phyloP scores from a whole-genome alignment of 805 yeast genomes.

The Kazachstania bromeliacearum region DNA sequence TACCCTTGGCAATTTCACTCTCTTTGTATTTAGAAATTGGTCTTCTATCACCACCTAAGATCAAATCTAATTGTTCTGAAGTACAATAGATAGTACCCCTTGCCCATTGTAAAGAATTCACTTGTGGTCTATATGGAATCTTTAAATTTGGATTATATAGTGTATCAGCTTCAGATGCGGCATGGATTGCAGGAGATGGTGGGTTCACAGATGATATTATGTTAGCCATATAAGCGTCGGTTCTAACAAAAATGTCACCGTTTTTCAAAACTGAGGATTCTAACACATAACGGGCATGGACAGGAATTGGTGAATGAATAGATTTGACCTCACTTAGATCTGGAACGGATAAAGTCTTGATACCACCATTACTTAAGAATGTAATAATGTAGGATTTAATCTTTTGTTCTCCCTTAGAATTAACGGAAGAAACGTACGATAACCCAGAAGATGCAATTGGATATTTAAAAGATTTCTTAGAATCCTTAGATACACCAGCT shows the following conservation, averaged over 20 bases:
- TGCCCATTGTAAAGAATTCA: conserved; percentile 78
- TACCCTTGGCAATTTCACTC: conserved; percentile 44
- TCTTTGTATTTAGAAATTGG: conserved; percentile 52
- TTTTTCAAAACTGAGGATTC: conserved; percentile 41
- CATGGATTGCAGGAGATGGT: conserved; percentile 30
- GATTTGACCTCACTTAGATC: conserved; percentile 50
- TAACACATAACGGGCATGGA: conserved; percentile 34
- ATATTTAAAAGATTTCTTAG: conserved; percentile 51
- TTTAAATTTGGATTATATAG: conserved; percentile 60
- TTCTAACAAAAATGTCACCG: conserved; percentile 51
- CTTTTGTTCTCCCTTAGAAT: conserved; percentile 17
- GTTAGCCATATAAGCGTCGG: conserved; percentile 44
- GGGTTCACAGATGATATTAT: conserved; percentile 40
- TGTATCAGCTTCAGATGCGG: conserved; percentile 14
- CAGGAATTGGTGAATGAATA: conserved; percentile 35
- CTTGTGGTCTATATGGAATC: conserved; percentile 71
- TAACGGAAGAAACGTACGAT: conserved; percentile 30
- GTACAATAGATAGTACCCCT: conserved; percentile 62
- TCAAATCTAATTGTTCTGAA: conserved; percentile 48
- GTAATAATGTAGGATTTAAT: conserved; percentile 41
- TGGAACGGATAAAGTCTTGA: conserved; percentile 46
- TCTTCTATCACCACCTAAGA: conserved; percentile 71
- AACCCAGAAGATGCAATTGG: conserved; percentile 42
- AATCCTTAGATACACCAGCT: conserved; percentile 50
- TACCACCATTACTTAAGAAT: conserved; percentile 37